Percentiles rank a stretch among this genome's conserved stretches.
Evolutionary conservation across 768 basidiomycete genomes (phyloP).

Genomic region (Suillus paluster): DNA sequence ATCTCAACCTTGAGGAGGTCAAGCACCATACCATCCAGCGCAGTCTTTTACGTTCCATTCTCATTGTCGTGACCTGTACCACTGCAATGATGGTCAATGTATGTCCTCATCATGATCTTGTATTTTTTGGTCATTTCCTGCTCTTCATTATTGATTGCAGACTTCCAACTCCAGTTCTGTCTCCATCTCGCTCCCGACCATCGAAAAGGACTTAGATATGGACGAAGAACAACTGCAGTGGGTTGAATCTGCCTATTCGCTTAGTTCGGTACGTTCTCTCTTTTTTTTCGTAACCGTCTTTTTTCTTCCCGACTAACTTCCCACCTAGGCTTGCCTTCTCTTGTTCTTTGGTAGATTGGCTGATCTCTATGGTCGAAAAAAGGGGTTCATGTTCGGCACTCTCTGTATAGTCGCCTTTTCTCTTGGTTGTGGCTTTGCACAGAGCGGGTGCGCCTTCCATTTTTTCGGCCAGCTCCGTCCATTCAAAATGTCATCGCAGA

Average conservation of each 20-base stretch:
- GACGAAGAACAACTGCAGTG: too few relatives aligned
- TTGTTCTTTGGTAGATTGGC: constrained; percentile 80
- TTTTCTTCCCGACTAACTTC: neutral
- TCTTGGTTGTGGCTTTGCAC: constrained; percentile 66
- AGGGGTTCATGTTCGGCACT: constrained; percentile 66
- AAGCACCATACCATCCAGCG: constrained; percentile 10
- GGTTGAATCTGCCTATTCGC: constrained; percentile 67
- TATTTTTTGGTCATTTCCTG: neutral
- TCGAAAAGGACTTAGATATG: constrained; percentile 53
- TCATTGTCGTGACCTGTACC: constrained; percentile 43
- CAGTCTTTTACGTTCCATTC: constrained; percentile 29
- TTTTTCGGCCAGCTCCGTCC: neutral
- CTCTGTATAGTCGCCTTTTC: constrained; percentile 56
- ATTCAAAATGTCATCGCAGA: constrained; percentile 38
- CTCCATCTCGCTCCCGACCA: constrained; percentile 55
- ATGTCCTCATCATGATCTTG: constrained; percentile 10
- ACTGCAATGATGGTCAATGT: constrained; percentile 44
- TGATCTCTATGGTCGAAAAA: constrained; percentile 78
- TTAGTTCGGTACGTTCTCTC: constrained; percentile 58
- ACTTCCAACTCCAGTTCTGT: constrained; percentile 44
- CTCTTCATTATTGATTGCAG: constrained; percentile 17
- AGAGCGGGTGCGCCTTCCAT: constrained; percentile 37
- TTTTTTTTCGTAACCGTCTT: neutral
- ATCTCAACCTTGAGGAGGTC: too few relatives aligned
- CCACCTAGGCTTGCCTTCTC: constrained; percentile 70